Conservation (phyloP, 2,329 filamentous ascomycete genomes). For the Aspergillus calidoustus region DNA sequence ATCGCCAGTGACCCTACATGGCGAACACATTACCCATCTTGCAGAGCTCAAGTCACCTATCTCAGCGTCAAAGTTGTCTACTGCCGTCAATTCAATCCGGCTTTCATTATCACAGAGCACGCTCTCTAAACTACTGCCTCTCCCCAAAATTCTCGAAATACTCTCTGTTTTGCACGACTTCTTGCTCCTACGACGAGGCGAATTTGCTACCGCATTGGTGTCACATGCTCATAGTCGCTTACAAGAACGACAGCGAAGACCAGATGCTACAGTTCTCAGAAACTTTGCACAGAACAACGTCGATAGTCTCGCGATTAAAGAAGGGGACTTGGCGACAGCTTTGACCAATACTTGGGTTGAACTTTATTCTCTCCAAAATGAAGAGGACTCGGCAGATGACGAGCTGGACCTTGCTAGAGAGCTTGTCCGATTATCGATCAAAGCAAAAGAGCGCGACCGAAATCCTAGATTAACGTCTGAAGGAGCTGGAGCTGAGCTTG, state of each 20-base stretch:
- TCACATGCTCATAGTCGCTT: slow-evolving; percentile 82
- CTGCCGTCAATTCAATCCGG: slow-evolving; percentile 75
- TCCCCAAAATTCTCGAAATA: slow-evolving; percentile 75
- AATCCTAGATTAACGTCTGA: slow-evolving; percentile 30
- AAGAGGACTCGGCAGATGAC: slow-evolving; percentile 76
- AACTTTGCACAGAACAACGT: slow-evolving; percentile 58
- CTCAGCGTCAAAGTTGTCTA: slow-evolving; percentile 70
- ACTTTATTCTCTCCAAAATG: slow-evolving; percentile 75
- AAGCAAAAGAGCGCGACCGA: slow-evolving; percentile 40
- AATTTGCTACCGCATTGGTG: slow-evolving; percentile 87
- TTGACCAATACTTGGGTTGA: slow-evolving; percentile 78
- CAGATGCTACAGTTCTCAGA: slow-evolving; percentile 55
- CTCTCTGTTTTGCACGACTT: slow-evolving; percentile 81
- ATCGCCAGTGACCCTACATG: slow-evolving; percentile 62
- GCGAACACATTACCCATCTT: slow-evolving; percentile 59
- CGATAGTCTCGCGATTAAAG: slow-evolving; percentile 73
- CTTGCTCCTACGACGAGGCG: slow-evolving; percentile 83
- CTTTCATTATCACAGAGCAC: slow-evolving; percentile 82
- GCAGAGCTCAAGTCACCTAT: slow-evolving; percentile 74
- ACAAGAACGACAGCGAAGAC: slow-evolving; percentile 70
- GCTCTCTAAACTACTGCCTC: slow-evolving; percentile 78
- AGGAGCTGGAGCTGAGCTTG: slow-evolving; percentile 21
- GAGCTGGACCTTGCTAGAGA: slow-evolving; percentile 81
- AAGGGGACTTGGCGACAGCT: slow-evolving; percentile 80
- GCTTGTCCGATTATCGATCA: slow-evolving; percentile 67